Evolutionary conservation across 2,329 filamentous ascomycete genomes (phyloP).

Genomic region (Epichloe amarillans): DNA sequence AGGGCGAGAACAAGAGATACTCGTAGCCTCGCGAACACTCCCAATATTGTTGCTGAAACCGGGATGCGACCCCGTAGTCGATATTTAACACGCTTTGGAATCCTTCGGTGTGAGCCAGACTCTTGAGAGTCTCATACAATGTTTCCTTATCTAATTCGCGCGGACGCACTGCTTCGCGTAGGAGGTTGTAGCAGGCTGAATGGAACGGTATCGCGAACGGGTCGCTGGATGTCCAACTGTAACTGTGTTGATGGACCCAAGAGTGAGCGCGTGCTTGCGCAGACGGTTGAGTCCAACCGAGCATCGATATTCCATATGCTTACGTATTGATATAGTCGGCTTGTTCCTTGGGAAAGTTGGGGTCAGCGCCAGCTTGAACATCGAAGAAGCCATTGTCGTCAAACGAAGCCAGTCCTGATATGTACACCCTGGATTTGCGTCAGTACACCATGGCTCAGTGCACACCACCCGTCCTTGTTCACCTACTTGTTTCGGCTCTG

Average conservation of each 20-base stretch:
- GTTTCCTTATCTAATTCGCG: not conserved
- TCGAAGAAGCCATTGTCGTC: not conserved
- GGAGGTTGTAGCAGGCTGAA: not conserved
- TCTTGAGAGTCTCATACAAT: not conserved
- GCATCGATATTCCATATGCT: not conserved
- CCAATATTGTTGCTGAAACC: slow-evolving; percentile 1
- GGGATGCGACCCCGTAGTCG: not conserved
- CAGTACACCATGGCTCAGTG: not conserved
- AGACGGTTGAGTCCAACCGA: not conserved
- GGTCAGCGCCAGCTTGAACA: not conserved
- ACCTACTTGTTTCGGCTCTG: not conserved
- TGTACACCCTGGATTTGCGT: not conserved
- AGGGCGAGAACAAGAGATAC: not conserved
- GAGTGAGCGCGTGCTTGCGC: too few relatives aligned
- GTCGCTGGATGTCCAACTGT: not conserved
- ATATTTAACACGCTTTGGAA: not conserved
- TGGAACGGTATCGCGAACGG: not conserved
- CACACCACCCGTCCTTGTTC: not conserved
- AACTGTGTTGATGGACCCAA: not conserved
- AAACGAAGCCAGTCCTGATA: not conserved
- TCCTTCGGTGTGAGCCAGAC: not conserved
- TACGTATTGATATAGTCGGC: not conserved
- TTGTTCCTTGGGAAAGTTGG: not conserved
- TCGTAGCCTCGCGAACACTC: not conserved
- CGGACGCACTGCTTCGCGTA: not conserved